phyloP scores from a whole-genome alignment of 192 early-diverging fungal genomes.

The Tieghemiomyces parasiticus region DNA sequence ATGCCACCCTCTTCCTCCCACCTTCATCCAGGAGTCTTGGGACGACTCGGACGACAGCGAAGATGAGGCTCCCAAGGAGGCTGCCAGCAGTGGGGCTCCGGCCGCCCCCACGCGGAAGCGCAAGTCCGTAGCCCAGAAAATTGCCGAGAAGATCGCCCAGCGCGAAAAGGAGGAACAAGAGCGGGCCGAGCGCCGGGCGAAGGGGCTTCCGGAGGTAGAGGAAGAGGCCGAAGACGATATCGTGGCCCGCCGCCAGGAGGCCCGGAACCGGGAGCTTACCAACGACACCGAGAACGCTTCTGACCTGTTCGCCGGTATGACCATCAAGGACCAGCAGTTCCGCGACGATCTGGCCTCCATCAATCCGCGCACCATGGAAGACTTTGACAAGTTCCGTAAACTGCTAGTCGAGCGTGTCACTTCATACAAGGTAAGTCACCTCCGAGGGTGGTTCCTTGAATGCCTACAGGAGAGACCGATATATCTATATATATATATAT shows the following conservation, averaged over 20 bases:
- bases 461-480: neutral
- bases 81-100: slow-evolving; percentile 21
- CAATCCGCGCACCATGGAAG: slow-evolving; percentile 47
- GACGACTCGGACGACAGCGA: slow-evolving; percentile 50
- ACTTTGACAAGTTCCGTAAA: slow-evolving; percentile 47
- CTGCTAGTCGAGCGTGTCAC: slow-evolving; percentile 43
- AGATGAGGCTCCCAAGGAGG: slow-evolving; percentile 28
- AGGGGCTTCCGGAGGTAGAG: slow-evolving; percentile 16
- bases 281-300: slow-evolving; percentile 43
- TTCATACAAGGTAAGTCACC: slow-evolving; percentile 34
- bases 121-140: slow-evolving; percentile 35
- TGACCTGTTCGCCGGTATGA: slow-evolving; percentile 47
- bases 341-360: slow-evolving; percentile 19
- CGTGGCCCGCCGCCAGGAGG: slow-evolving; percentile 22
- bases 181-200: slow-evolving; percentile 19
- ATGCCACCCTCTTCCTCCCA: neutral
- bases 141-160: slow-evolving; percentile 40
- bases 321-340: slow-evolving; percentile 29
- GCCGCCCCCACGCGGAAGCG: slow-evolving; percentile 31
- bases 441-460: slow-evolving; percentile 12
- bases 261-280: slow-evolving; percentile 37
- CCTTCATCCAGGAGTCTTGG: slow-evolving; percentile 24
- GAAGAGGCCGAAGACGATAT: slow-evolving; percentile 33
- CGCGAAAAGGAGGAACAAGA: slow-evolving; percentile 24
- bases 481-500: slow-evolving; percentile 11